Evolutionary conservation across 2,329 filamentous ascomycete species (phyloP), one percentile per base, ranked within the genome.

Genomic region (Raffaelea arxii): DNA sequence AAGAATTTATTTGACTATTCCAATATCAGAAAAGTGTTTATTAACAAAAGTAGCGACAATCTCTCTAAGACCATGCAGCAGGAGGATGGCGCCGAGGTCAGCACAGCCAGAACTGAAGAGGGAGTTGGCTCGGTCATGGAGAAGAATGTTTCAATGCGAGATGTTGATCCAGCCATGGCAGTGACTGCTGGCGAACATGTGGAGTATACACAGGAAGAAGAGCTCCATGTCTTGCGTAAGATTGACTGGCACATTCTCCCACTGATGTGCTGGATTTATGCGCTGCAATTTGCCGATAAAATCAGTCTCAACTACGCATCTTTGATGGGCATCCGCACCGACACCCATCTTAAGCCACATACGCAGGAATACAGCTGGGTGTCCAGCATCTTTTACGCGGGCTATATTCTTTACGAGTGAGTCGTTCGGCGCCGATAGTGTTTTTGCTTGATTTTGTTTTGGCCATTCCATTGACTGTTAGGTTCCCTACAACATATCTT

Each of bases 181-280:
- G 9, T 30, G 27, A 9, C 16, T 9, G 27, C 27, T 16, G 27
- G 27, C 27, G 9, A 30, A 9, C 27, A 30, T 16, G 27, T 30
- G 9, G 27, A 30, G 9, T 30, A 9, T 16, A 30, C 9, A 9
- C 16, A 9, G 27, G 27, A 9, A 9, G 27, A 9, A 16, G 27
- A 9, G 9, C 9, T 9, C 9, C 27, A 16, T 9, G 27, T 30
- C 27, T 16, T 30, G 30, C 38, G 47, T 4, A 53, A 51, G 45
- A 50, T 53, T 46, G 51, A 53, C 30, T 25, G 49, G 25, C 46
- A 51, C 24, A 48, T 54, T 9, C 51, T 54, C 46, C 48, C 51
- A 11, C 21, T 54, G 9, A 39, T 53, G 16, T 24, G 51, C 27
- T 53, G 53, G 25, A 46, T 50, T 21, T 41, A 53, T 43, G 51